phyloP scores from a whole-genome alignment of 768 basidiomycete genomes.

The Rossbeevera mucosa region DNA sequence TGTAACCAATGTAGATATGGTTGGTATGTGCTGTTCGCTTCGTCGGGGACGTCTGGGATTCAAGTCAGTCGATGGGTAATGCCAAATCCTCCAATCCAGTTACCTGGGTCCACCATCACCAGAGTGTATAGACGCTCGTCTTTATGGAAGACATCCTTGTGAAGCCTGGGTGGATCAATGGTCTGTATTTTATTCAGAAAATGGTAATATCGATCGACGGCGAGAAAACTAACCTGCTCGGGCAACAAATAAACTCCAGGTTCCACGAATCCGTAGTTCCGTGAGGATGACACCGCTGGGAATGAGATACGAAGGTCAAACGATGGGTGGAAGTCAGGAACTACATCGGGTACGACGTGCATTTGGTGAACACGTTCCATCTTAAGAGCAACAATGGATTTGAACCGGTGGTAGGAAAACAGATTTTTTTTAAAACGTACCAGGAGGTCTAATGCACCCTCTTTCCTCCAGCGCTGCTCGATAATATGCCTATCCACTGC shows the following conservation, averaged over 20 bases:
- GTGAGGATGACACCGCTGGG: constrained; percentile 27
- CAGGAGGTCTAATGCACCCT: constrained; percentile 79
- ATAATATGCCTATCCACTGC: constrained; percentile 72
- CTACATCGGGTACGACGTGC: constrained; percentile 83
- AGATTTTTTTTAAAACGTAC: constrained; percentile 43
- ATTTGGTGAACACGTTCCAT: constrained; percentile 94
- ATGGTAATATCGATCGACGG: neutral
- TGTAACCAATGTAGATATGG: constrained; percentile 84
- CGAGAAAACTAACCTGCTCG: constrained; percentile 50
- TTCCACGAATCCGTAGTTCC: constrained; percentile 44
- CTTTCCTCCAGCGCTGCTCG: constrained; percentile 81
- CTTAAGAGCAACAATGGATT: constrained; percentile 33
- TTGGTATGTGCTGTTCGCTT: constrained; percentile 56
- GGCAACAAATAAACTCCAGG: constrained; percentile 68
- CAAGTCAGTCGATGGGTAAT: constrained; percentile 6
- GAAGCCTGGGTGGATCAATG: constrained; percentile 55
- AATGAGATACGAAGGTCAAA: constrained; percentile 69
- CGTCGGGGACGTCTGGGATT: constrained; percentile 76
- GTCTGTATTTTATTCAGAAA: constrained; percentile 44
- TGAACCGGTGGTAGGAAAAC: neutral
- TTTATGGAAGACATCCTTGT: constrained; percentile 74
- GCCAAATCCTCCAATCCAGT: constrained; percentile 25
- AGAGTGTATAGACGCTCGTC: constrained; percentile 83
- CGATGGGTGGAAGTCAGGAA: constrained; percentile 66
- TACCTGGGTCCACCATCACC: constrained; percentile 84